Conservation (phyloP, 345 rosid species). For the Corymbia maculata region DNA sequence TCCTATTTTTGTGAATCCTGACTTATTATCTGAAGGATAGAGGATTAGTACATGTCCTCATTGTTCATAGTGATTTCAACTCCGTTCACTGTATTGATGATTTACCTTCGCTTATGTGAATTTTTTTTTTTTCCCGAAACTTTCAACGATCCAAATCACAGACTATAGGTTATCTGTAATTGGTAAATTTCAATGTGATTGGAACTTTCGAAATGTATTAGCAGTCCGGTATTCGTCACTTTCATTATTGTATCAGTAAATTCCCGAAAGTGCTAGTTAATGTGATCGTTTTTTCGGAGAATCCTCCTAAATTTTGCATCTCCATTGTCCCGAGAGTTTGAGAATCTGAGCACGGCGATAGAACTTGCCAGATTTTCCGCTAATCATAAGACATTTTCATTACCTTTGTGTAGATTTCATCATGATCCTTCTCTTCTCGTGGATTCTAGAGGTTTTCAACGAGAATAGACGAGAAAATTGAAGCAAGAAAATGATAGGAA, state of each 20-base stretch:
- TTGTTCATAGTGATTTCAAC: not conserved
- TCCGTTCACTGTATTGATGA: not conserved
- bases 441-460: not conserved
- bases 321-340: not conserved
- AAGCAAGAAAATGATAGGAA: not conserved
- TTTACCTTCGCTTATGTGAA: not conserved
- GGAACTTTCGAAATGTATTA: not conserved
- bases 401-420: not conserved
- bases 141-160: not conserved
- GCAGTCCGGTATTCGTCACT: not conserved
- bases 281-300: not conserved
- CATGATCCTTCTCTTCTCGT: not conserved
- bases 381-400: not conserved
- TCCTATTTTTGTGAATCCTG: not conserved
- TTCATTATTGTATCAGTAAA: not conserved
- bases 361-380: not conserved
- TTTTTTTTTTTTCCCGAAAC: not conserved
- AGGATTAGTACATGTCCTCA: not conserved
- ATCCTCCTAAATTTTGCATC: not conserved
- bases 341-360: not conserved
- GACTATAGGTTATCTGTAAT: not conserved
- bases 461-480: not conserved
- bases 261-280: not conserved
- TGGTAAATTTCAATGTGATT: not conserved
- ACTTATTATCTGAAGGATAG: not conserved